Base-by-base conservation (phyloP, 768 basidiomycete genomes). In the Imleria badia region DNA sequence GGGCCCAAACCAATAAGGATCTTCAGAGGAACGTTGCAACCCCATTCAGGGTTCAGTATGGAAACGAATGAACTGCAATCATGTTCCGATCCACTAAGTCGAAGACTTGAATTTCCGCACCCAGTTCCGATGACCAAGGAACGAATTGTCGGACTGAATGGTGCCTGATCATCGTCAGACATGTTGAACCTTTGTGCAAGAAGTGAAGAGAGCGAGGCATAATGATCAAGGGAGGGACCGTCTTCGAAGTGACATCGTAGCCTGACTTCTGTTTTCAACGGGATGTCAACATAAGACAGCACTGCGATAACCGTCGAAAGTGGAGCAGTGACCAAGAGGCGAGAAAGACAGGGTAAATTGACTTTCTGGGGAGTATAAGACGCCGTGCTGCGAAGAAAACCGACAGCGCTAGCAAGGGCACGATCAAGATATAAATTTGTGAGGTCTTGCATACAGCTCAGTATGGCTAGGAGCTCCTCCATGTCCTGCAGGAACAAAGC, bases 401-500 rank as follows among this genome's bases (percentile, higher is more conserved):
- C n/a, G 8, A 15, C 4, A 5, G 45, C 26, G 12, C 45, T 60
- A 9, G 73, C 68, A 5, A 76, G 60, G 15, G 65, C 61, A 45
- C 67, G 47, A 20, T 71, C 63, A 11, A 78, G 61, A 44, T 69
- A 62, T 3, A 77, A 66, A 15, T 62, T 54, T 47, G 65, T 66
- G 3, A 78, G 62, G 39, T 54, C 23, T 5, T 71, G 72, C 72
- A 74, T 74, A 35, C 63, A 55, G 19, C 61, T 49, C 6, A 79
- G 67, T 8, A 66, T 63, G n/a, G 64, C 51, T 10, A 73, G 47
- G 17, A 79, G 56, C 43, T 73, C 66, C 7, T 54, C 49, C 20
- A 66, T 62, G 11, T 66, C 57, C 1, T 72, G 73, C n/a, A 67
- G 66, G n/a, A 61, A 52, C 12, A 51, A 31, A 5, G 12, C n/a